Base-by-base conservation (phyloP, 345 rosid genomes). In the Pugionium dolabratum region DNA sequence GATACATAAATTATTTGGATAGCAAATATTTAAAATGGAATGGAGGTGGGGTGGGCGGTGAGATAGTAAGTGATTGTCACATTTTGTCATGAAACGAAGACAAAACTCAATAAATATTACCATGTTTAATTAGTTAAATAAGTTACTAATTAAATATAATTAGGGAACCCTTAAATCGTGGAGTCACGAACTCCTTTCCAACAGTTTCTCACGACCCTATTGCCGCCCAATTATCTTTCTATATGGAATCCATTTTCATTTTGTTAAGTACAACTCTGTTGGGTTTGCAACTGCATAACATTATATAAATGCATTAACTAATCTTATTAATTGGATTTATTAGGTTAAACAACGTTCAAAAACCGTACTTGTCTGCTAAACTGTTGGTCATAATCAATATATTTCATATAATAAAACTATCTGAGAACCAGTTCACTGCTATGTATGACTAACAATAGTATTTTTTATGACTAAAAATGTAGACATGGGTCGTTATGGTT, bases 21-120 rank as follows among this genome's bases (percentile, higher is more conserved):
- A 34, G n/a, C 36, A 40, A 36, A 49, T 45, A 64, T 18, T 1
- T 54, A 45, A 44, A 58, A 67, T 11, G 68, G 64, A 62, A 63
- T 61, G 71, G 70, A 73, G 67, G 67, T 72, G 61, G 30, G 48
- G 72, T 54, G 68, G 69, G 68, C 54, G 69, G 72, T 76, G 77
- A 73, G 68, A 62, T 73, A 53, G 58, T 57, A 59, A 60, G 62
- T 52, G 63, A 53, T 66, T 67, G 77, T 59, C 71, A 59, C 33
- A 57, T 9, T 51, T 65, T 72, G 76, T 60, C 77, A 45, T 60
- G 9, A 59, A 53, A 68, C 34, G 68, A 54, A 73, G 68, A 73
- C 73, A 60, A 73, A 66, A 45, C 57, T 73, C 51, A 66, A 40
- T 46, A 60, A 66, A 58, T 43, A 59, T 60, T 36, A 60, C 52